Conservation (phyloP, 2,329 filamentous ascomycete genomes). For the Aureobasidium sp. region DNA sequence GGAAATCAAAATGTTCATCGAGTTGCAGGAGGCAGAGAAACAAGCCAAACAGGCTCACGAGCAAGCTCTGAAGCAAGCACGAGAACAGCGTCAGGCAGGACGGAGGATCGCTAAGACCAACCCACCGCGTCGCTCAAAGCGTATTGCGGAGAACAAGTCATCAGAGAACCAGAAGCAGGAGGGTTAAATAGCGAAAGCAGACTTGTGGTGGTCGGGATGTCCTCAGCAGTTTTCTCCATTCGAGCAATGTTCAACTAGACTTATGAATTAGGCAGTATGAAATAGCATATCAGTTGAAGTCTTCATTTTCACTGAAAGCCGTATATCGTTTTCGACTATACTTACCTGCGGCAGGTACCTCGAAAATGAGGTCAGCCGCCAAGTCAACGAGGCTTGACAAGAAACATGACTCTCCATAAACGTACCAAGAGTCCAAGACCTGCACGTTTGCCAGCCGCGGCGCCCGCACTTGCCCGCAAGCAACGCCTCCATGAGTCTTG, state of each 20-base stretch:
- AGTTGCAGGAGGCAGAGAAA: not conserved
- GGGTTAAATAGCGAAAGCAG: too few relatives aligned
- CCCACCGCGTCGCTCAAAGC: not conserved
- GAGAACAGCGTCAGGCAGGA: not conserved
- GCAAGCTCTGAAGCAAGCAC: not conserved
- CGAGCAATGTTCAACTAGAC: too few relatives aligned
- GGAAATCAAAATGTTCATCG: not conserved
- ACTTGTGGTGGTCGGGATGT: too few relatives aligned
- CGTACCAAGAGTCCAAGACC: not conserved
- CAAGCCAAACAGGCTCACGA: not conserved
- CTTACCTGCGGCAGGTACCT: too few relatives aligned
- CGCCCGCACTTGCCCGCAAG: not conserved
- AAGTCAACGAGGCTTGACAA: conserved; percentile 1
- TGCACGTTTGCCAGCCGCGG: not conserved
- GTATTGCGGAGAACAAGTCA: not conserved
- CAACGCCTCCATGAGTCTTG: not conserved
- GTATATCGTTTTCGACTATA: too few relatives aligned
- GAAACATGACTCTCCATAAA: not conserved
- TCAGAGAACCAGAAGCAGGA: not conserved
- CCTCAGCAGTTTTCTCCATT: too few relatives aligned
- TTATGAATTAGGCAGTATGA: too few relatives aligned
- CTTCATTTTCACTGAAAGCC: too few relatives aligned
- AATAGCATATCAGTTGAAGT: too few relatives aligned
- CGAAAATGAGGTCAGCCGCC: not conserved
- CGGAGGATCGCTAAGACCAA: not conserved